These are phyloP conservation scores for Pouteria campechiana DNA, from an alignment of 179 eudicot species.

Conservation along the genomic window DNA sequence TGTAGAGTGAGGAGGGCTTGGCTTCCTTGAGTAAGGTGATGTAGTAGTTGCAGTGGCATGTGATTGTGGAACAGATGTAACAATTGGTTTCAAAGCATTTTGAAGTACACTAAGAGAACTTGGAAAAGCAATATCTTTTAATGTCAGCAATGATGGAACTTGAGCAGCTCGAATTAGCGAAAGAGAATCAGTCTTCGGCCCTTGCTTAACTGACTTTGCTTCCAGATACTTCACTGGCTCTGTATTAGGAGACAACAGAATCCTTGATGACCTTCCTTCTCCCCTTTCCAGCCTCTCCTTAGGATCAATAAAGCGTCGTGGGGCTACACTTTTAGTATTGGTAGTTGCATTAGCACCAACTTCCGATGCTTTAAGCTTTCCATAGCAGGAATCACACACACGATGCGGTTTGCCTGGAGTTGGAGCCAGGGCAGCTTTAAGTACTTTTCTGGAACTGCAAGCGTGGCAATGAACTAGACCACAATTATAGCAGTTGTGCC, in stretches of 20 bases:
- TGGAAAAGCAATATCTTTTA: conserved; percentile 42
- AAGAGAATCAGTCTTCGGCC: conserved; percentile 19
- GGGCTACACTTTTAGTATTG: conserved; percentile 22
- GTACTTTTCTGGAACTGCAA: conserved; percentile 71
- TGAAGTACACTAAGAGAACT: conserved; percentile 32
- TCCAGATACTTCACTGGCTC: conserved; percentile 48
- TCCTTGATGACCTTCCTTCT: conserved; percentile 10
- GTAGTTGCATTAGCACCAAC: conserved; percentile 13
- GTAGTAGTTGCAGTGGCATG: conserved; percentile 34
- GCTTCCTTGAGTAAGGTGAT: conserved; percentile 62
- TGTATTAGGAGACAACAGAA: conserved; percentile 19
- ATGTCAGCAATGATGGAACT: conserved; percentile 29
- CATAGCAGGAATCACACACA: conserved; percentile 76
- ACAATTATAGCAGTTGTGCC: conserved; percentile 78
- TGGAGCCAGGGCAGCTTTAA: conserved; percentile 86
- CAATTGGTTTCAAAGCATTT: conserved; percentile 23
- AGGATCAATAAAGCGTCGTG: conserved; percentile 35
- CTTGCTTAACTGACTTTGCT: conserved; percentile 23
- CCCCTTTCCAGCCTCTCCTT: conserved; percentile 22
- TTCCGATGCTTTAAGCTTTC: conserved; percentile 41
- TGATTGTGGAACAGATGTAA: conserved; percentile 7
- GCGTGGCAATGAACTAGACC: conserved; percentile 74
- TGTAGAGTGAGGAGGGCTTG: conserved; percentile 62
- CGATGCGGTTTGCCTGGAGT: conserved; percentile 86
- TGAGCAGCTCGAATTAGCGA: conserved; percentile 34